These are phyloP conservation scores for Lenzites betulinus DNA, from an alignment of 768 basidiomycete species.

Conservation along the genomic window DNA sequence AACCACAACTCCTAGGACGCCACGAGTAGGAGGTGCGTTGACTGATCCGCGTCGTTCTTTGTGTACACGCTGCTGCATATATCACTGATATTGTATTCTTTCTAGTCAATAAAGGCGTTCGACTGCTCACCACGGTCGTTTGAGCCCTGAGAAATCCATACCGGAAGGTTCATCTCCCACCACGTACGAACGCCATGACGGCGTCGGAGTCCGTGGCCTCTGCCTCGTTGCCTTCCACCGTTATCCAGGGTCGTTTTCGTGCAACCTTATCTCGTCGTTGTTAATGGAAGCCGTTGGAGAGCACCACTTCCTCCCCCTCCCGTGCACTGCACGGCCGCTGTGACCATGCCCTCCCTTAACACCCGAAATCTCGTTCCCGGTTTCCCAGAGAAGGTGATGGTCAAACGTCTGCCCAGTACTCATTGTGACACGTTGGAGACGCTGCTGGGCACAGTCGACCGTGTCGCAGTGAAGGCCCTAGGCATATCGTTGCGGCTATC, in stretches of 20 bases:
- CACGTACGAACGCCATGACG: no score
- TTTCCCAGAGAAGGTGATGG: not conserved
- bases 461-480: not conserved
- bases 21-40: no score
- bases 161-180: no score
- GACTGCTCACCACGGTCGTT: no score
- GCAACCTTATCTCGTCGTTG: not conserved
- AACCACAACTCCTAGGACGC: no score
- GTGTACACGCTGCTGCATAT: no score
- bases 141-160: no score
- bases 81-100: no score
- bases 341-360: slow-evolving; percentile 1
- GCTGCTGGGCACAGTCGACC: not conserved
- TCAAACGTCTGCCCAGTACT: not conserved
- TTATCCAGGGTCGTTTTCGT: not conserved
- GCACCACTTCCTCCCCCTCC: not conserved
- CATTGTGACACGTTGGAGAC: not conserved
- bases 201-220: not conserved
- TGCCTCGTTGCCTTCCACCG: not conserved
- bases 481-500: slow-evolving; percentile 21
- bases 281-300: not conserved
- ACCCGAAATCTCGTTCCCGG: slow-evolving; percentile 4
- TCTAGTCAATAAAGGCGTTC: no score
- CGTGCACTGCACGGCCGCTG: not conserved
- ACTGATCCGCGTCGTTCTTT: no score